A percentile compares a stretch with the other conserved stretches of the same genome.
phyloP scores from a whole-genome alignment of 768 basidiomycete species.

The Phlegmacium glaucopus region DNA sequence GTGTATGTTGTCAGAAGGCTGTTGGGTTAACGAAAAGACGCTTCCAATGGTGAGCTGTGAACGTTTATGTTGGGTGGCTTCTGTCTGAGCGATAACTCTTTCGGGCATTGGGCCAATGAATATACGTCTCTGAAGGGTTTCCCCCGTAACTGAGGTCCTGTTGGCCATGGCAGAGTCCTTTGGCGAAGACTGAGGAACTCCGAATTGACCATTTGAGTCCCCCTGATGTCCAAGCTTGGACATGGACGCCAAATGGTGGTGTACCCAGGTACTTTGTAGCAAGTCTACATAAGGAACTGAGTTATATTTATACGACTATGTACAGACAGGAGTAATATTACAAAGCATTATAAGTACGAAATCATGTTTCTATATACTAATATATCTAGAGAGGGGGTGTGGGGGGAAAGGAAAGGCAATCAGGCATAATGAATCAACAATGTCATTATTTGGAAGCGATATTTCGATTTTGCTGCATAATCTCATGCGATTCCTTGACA shows the following conservation, averaged over 20 bases:
- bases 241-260: not conserved
- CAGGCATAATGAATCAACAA: not conserved
- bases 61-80: conserved; percentile 29
- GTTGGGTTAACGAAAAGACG: conserved; percentile 17
- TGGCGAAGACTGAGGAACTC: not conserved
- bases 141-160: not conserved
- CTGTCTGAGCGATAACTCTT: conserved; percentile 42
- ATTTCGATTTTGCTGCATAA: conserved; percentile 38
- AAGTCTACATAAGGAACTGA: too few relatives aligned
- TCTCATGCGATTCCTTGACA: conserved; percentile 55
- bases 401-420: not conserved
- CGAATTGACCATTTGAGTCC: not conserved
- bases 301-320: too few relatives aligned
- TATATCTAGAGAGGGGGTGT: not conserved
- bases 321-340: too few relatives aligned
- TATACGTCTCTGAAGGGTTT: conserved; percentile 40
- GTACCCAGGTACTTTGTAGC: too few relatives aligned
- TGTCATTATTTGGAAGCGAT: not conserved
- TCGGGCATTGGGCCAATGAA: conserved; percentile 81
- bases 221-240: not conserved
- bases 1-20: conserved; percentile 18
- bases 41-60: conserved; percentile 20
- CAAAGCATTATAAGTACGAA: too few relatives aligned
- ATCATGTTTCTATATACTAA: not conserved
- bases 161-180: not conserved